Percentiles rank a stretch among this genome's conserved stretches.
phyloP scores from a whole-genome alignment of 129 eudicot genomes.

The Mikania micrantha region DNA sequence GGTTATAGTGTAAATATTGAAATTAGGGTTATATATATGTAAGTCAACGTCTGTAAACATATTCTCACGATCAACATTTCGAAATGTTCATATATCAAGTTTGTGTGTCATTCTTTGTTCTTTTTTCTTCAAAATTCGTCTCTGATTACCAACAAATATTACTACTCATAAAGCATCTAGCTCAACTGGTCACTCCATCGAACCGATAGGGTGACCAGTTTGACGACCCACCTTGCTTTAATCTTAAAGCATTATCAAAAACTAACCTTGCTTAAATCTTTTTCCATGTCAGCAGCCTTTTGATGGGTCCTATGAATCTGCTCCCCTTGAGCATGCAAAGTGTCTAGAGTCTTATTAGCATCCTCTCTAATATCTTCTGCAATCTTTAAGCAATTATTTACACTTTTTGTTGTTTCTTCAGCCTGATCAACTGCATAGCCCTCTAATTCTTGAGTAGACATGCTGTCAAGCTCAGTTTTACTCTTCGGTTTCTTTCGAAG shows the following conservation, averaged over 20 bases:
- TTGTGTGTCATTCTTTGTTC: too few species aligned
- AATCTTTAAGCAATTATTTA: constrained; percentile 63
- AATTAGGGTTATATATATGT: too few species aligned
- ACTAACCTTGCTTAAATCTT: constrained; percentile 68
- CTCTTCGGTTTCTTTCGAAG: constrained; percentile 29
- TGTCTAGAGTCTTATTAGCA: constrained; percentile 67
- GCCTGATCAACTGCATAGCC: constrained; percentile 71
- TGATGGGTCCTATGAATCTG: constrained; percentile 80
- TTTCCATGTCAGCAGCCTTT: constrained; percentile 72
- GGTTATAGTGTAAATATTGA: too few species aligned
- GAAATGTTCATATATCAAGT: too few species aligned
- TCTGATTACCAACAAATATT: too few species aligned
- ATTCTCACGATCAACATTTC: too few species aligned
- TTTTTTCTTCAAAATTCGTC: too few species aligned
- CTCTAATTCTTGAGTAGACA: constrained; percentile 83
- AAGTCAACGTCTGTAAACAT: too few species aligned
- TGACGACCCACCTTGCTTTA: not conserved
- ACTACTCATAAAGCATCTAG: too few species aligned
- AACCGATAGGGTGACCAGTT: not conserved
- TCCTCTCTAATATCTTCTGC: constrained; percentile 76
- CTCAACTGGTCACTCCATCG: not conserved
- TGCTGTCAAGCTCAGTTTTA: constrained; percentile 43
- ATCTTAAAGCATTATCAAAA: not conserved
- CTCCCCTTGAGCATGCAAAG: constrained; percentile 92
- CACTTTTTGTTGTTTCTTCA: constrained; percentile 65